These are phyloP conservation scores for Conticribra weissflogii DNA, from an alignment of 108 stramenopile genomes.

Conservation along the genomic window DNA sequence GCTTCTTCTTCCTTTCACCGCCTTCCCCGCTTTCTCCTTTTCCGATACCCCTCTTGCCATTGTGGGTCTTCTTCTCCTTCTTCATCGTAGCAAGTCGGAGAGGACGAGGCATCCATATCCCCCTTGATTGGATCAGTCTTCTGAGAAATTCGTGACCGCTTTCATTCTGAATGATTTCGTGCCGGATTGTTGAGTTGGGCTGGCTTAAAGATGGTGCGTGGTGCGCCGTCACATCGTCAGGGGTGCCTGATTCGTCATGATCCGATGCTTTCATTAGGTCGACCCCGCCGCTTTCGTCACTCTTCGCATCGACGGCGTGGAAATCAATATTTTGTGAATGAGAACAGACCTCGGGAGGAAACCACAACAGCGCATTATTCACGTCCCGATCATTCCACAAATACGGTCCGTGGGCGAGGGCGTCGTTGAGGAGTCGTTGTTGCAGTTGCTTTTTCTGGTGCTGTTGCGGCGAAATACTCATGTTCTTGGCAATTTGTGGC, in stretches of 20 bases:
- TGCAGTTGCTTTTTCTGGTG: neutral
- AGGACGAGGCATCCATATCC: conserved; percentile 21
- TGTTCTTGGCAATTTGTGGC: too few relatives aligned
- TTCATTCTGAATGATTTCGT: neutral
- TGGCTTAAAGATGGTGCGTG: neutral
- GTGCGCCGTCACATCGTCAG: too few relatives aligned
- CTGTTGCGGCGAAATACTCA: neutral
- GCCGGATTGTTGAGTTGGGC: neutral
- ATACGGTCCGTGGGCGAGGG: conserved; percentile 45
- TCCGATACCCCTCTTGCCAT: neutral
- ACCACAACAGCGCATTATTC: conserved; percentile 49
- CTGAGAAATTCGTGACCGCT: conserved; percentile 36
- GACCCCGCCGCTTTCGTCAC: neutral
- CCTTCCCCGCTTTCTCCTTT: neutral
- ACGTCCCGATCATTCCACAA: conserved; percentile 39
- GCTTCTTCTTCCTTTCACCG: neutral
- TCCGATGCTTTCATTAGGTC: too few relatives aligned
- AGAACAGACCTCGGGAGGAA: neutral
- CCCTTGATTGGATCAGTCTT: conserved; percentile 27
- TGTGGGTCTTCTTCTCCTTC: neutral
- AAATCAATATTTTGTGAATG: neutral
- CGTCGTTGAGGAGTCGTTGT: conserved; percentile 13
- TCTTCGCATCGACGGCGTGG: neutral
- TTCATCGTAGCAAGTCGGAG: neutral
- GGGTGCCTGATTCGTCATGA: too few relatives aligned